Evolutionary conservation across 2,329 filamentous ascomycete genomes (phyloP).

Genomic region (Mollisiaceae sp.): DNA sequence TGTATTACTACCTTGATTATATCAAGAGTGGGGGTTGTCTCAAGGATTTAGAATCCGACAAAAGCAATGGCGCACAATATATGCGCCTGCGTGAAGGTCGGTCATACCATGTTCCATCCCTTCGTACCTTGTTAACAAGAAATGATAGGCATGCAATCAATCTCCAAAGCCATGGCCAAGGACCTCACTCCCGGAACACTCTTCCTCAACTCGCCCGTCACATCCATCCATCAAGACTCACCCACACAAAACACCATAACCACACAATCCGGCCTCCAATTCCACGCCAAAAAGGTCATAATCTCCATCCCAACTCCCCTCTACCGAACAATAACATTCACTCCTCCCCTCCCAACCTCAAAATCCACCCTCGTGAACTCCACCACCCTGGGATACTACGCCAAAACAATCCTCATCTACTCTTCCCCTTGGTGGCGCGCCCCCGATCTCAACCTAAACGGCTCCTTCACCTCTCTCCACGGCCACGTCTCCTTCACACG

Average conservation of each 20-base stretch:
- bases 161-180: constrained; percentile 2
- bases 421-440: constrained; percentile 23
- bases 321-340: constrained; percentile 2
- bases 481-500: constrained; percentile 9
- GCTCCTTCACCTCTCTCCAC: constrained; percentile 2
- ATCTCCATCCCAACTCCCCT: constrained; percentile 10
- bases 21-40: neutral
- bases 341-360: neutral
- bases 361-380: constrained; percentile 4
- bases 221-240: neutral
- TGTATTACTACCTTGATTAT: constrained; percentile 5
- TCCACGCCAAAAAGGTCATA: constrained; percentile 6
- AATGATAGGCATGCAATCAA: neutral
- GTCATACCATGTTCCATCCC: neutral
- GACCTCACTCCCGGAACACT: constrained; percentile 4
- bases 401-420: constrained; percentile 13
- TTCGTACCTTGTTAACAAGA: neutral
- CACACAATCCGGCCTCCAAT: neutral
- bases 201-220: constrained; percentile 2
- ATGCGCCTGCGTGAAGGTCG: neutral
- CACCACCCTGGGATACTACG: constrained; percentile 8
- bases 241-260: neutral
- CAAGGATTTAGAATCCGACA: neutral
- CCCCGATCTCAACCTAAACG: neutral
- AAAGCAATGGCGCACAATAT: constrained; percentile 9